phyloP scores from a whole-genome alignment of 441 rosid genomes.

The Bruguiera hainesii region DNA sequence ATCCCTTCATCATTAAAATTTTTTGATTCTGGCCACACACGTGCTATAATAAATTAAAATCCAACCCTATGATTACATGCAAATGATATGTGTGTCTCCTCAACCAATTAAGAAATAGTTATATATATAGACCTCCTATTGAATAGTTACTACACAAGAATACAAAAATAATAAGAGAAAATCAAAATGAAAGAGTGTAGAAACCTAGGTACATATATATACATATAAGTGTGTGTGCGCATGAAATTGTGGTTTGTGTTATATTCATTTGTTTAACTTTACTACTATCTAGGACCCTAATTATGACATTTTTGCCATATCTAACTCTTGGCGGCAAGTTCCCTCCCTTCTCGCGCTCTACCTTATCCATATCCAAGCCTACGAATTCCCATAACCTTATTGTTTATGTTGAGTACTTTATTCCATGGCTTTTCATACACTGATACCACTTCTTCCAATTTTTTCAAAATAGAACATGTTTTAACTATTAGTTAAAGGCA shows the following conservation, averaged over 20 bases:
- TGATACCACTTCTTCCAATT: slow-evolving; percentile 52
- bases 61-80: slow-evolving; percentile 12
- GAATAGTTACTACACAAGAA: not conserved
- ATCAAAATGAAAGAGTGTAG: no score
- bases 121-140: no score
- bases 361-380: slow-evolving; percentile 42
- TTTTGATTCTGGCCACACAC: slow-evolving; percentile 84
- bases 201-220: no score
- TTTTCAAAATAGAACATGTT: slow-evolving; percentile 21
- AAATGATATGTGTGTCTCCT: not conserved
- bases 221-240: no score
- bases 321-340: slow-evolving; percentile 42
- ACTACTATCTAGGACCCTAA: slow-evolving; percentile 78
- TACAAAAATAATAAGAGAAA: not conserved
- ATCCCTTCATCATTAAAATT: slow-evolving; percentile 73
- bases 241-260: not conserved
- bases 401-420: slow-evolving; percentile 51
- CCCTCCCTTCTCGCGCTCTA: slow-evolving; percentile 12
- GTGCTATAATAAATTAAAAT: slow-evolving; percentile 25
- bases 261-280: slow-evolving; percentile 9
- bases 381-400: slow-evolving; percentile 85
- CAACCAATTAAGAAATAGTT: no score
- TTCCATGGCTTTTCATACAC: slow-evolving; percentile 40
- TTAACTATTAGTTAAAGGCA: not conserved
- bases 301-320: slow-evolving; percentile 56